Evolutionary conservation across 2,329 filamentous ascomycete genomes (phyloP).

Genomic region (Ceratocystis cubensis): DNA sequence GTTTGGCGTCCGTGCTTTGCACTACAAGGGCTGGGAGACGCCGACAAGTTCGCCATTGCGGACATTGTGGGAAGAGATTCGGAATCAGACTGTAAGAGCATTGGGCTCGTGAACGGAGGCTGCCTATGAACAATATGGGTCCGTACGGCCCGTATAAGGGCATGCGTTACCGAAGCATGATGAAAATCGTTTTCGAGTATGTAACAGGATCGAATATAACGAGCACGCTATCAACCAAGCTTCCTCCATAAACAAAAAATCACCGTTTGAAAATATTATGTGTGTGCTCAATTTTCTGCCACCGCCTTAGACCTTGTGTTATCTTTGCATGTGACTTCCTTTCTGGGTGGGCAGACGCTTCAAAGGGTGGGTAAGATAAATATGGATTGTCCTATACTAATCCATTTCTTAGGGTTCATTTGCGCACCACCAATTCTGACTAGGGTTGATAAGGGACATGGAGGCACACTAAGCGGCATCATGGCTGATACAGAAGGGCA

Average conservation of each 20-base stretch:
- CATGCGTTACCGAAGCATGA: too few species aligned
- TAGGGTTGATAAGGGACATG: too few species aligned
- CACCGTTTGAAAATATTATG: neutral
- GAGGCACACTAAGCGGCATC: too few species aligned
- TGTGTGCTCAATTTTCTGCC: neutral
- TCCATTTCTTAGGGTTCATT: neutral
- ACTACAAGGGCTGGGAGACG: slow-evolving; percentile 20
- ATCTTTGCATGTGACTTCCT: neutral
- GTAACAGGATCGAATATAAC: too few species aligned
- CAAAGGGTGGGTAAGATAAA: neutral
- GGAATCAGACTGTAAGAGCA: neutral
- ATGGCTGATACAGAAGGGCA: too few species aligned
- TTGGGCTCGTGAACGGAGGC: slow-evolving; percentile 2
- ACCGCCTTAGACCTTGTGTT: neutral
- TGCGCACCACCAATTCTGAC: neutral
- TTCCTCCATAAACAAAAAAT: neutral
- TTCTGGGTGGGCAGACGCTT: neutral
- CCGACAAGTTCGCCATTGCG: slow-evolving; percentile 8
- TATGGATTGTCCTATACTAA: neutral
- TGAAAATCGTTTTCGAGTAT: too few species aligned
- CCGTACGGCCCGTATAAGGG: neutral
- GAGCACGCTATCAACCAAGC: too few species aligned
- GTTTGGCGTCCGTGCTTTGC: slow-evolving; percentile 17
- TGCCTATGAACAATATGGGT: neutral
- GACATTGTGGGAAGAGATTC: slow-evolving; percentile 13